Conservation (phyloP, 257 asterid species). For the Nicotiana noctiflora region DNA sequence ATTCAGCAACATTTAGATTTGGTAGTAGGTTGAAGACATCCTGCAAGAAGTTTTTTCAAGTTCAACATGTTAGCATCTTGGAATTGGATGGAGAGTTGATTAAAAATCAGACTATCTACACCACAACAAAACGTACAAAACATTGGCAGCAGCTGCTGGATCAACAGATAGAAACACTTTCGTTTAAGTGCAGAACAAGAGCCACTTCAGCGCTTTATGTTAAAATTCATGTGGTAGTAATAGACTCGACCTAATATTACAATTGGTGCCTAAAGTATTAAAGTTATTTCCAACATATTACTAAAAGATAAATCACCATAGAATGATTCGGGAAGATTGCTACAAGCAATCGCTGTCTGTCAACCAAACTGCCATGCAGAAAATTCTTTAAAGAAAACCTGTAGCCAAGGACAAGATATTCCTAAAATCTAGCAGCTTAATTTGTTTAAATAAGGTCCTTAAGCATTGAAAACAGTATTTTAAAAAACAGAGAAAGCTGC, state of each 20-base stretch:
- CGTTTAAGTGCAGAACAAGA: background rate
- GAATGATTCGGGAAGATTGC: background rate
- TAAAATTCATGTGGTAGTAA: background rate
- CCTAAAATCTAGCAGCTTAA: background rate
- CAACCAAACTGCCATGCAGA: background rate
- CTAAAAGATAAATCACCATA: background rate
- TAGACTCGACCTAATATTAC: background rate
- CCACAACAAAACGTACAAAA: background rate
- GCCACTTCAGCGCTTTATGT: background rate
- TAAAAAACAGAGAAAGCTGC: background rate
- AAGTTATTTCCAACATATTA: background rate
- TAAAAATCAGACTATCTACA: background rate
- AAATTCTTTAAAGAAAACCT: background rate
- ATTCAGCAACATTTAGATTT: slow-evolving; percentile 74
- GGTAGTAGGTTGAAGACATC: slow-evolving; percentile 89
- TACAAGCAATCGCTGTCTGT: background rate
- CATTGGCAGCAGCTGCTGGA: background rate
- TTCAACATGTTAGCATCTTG: background rate
- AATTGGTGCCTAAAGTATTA: background rate
- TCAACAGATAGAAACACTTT: background rate
- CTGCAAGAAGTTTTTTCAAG: slow-evolving; percentile 24
- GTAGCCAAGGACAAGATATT: background rate
- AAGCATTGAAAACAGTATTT: background rate
- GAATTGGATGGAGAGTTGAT: background rate
- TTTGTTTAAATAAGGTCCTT: background rate